Base-by-base conservation (phyloP, 2,329 filamentous ascomycete genomes). In the Penicillium sp. region DNA sequence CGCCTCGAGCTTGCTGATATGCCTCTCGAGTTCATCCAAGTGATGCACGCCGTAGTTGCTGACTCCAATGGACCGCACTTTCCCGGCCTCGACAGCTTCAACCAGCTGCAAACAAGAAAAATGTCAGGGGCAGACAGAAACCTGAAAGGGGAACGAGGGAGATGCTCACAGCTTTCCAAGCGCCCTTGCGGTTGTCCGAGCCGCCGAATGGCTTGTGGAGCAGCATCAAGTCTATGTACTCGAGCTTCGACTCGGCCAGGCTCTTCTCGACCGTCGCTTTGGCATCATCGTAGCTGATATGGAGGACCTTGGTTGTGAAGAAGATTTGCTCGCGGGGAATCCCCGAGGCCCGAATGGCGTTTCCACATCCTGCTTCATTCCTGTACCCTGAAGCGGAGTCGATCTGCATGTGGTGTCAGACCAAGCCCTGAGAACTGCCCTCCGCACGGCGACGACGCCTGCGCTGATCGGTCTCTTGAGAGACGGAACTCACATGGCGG, bases 191-290 rank as follows among this genome's bases (percentile, higher is more conserved):
- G 3, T 79, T 80, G 47, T 75, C 64, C 48, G 71, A 79, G 1
- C 86, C 86, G 3, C 86, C 86, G 50, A 86, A 85, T 0, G 86
- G 86, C 36, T 79, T 83, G 59, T 91, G 86, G 37, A 90, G 69
- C 15, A 91, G 68, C 61, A 89, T 49, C 7, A 91, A 63, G 56
- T 90, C 86, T 41, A 90, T 78, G 60, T 89, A 87, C 1, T 78
- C 84, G 15, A 90, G 64, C 0, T 81, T 82, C 19, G 78, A 80
- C 41, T 75, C 74, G 33, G 79, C 72, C 73, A 5, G 80, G 84
- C 53, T 76, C 65, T 43, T 30, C 49, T 73, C 77, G 54, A 91
- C 86, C 1, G 81, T 80, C 42, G 67, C 69, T 30, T 83, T 75
- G 23, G 84, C 84, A 4, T 69, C 68, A 3, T 42, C 38, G 18